These are phyloP conservation scores for Saccharomycodes ludwigii DNA, from an alignment of 805 yeast genomes.

Conservation along the genomic window DNA sequence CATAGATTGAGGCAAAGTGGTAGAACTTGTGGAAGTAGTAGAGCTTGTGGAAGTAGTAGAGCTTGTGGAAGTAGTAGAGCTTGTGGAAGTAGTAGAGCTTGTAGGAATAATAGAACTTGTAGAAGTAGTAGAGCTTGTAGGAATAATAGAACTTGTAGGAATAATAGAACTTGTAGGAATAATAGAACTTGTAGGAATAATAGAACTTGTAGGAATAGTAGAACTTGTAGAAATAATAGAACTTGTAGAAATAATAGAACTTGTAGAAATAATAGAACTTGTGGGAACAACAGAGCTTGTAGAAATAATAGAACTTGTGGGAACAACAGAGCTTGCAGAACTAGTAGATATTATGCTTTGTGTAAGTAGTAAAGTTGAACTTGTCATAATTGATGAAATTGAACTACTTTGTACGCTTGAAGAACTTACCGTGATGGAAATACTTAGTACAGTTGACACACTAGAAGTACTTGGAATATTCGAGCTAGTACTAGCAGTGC, in stretches of 20 bases:
- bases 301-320: neutral
- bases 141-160: conserved; percentile 6
- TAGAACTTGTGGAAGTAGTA: conserved; percentile 6
- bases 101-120: conserved; percentile 6
- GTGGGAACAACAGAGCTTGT: neutral
- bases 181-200: conserved; percentile 6
- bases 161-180: conserved; percentile 6
- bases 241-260: conserved; percentile 4
- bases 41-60: conserved; percentile 4
- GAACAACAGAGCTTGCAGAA: neutral
- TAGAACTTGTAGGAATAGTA: conserved; percentile 4
- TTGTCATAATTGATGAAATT: no score
- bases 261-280: conserved; percentile 1
- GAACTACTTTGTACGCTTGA: no score
- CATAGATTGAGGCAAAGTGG: conserved; percentile 10
- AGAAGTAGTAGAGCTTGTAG: conserved; percentile 7
- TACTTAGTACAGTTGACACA: no score
- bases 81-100: conserved; percentile 8
- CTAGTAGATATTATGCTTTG: neutral
- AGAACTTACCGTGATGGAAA: no score
- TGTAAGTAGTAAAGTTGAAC: no score
- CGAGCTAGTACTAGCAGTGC: no score
- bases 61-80: conserved; percentile 8
- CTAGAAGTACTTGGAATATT: no score
- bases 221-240: conserved; percentile 8